Conservation (phyloP, 2,329 filamentous ascomycete species). For the Plectosphaerella cucumerina region DNA sequence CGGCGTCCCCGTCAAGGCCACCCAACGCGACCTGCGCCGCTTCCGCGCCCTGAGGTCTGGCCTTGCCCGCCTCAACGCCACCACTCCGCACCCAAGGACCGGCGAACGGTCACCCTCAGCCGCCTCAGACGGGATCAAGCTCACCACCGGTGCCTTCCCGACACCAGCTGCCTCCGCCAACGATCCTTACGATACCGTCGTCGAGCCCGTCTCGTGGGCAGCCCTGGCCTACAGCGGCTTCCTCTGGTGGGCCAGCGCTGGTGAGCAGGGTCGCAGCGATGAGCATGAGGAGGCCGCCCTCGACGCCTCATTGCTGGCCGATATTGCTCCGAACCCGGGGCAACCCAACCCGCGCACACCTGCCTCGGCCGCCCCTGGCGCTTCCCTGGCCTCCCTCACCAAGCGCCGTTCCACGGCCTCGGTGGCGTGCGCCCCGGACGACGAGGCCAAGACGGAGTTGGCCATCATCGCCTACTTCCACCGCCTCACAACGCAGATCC, state of each 20-base stretch:
- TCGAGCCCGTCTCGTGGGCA: slow-evolving; percentile 65
- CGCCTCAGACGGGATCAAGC: slow-evolving; percentile 13
- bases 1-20: slow-evolving; percentile 70
- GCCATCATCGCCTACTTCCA: slow-evolving; percentile 80
- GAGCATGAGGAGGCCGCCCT: slow-evolving; percentile 54
- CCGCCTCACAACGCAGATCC: slow-evolving; percentile 63
- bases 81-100: slow-evolving; percentile 4
- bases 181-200: slow-evolving; percentile 48
- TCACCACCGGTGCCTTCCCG: slow-evolving; percentile 11
- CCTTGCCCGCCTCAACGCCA: slow-evolving; percentile 43
- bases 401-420: slow-evolving; percentile 23
- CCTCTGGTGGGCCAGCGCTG: slow-evolving; percentile 87
- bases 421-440: slow-evolving; percentile 18
- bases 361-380: slow-evolving; percentile 14
- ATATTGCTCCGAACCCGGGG: slow-evolving; percentile 34
- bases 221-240: slow-evolving; percentile 76
- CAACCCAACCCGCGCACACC: slow-evolving; percentile 22
- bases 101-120: slow-evolving; percentile 21
- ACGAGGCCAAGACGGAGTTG: slow-evolving; percentile 56
- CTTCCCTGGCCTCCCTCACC: slow-evolving; percentile 42
- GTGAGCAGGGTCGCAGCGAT: slow-evolving; percentile 62
- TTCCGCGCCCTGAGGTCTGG: slow-evolving; percentile 66
- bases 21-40: slow-evolving; percentile 82
- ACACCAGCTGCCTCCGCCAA: slow-evolving; percentile 30
- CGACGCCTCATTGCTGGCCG: slow-evolving; percentile 53